Evolutionary conservation across 305 asterid species (phyloP).

Genomic region (Plantago coronopus): DNA sequence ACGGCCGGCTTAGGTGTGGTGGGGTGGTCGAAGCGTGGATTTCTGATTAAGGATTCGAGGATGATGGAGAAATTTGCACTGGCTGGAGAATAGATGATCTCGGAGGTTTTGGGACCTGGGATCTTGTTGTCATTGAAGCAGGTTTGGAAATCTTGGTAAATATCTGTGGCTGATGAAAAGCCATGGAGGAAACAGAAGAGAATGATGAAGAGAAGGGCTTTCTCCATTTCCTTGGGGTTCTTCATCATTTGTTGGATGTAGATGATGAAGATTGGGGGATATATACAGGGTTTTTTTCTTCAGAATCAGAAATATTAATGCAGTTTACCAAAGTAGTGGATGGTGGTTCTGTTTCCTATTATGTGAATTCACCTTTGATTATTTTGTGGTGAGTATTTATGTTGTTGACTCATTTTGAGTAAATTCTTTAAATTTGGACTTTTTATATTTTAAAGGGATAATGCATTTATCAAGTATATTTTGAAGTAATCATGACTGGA

Average conservation of each 20-base stretch:
- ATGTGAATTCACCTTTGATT: too few relatives aligned
- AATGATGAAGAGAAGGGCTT: neutral
- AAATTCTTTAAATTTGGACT: too few relatives aligned
- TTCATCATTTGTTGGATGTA: neutral
- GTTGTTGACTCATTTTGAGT: too few relatives aligned
- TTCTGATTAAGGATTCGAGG: conserved; percentile 39
- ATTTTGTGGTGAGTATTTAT: too few relatives aligned
- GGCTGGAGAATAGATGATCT: conserved; percentile 30
- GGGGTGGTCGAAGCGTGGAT: conserved; percentile 51
- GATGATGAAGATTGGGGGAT: neutral
- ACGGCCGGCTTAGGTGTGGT: conserved; percentile 45
- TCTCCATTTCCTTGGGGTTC: conserved; percentile 21
- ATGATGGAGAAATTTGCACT: conserved; percentile 34
- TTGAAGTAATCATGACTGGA: too few relatives aligned
- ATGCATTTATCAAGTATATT: too few relatives aligned
- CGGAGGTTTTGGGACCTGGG: conserved; percentile 27
- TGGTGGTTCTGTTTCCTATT: too few relatives aligned
- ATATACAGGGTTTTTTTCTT: neutral
- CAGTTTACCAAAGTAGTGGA: too few relatives aligned
- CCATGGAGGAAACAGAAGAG: conserved; percentile 10
- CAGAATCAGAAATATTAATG: too few relatives aligned
- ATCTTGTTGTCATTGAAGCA: conserved; percentile 31
- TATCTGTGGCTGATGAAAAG: conserved; percentile 12
- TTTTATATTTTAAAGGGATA: too few relatives aligned
- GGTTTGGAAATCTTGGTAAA: conserved; percentile 20